phyloP scores from a whole-genome alignment of 176 grass and related monocot genomes.

The Oryza glaberrima region DNA sequence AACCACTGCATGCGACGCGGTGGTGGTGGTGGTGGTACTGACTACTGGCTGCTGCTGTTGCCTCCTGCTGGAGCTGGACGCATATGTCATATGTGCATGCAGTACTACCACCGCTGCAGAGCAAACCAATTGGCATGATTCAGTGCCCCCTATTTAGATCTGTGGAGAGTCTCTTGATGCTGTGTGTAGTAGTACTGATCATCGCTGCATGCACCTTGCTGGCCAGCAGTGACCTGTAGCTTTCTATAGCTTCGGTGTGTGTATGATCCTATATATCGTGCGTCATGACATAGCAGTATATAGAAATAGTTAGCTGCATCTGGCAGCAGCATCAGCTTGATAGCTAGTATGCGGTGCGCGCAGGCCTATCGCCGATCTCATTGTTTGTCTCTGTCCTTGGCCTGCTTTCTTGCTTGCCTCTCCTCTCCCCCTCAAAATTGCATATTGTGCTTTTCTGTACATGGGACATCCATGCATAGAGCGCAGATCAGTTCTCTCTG shows the following conservation, averaged over 20 bases:
- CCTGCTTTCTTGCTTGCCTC: not conserved
- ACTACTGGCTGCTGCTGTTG: not conserved
- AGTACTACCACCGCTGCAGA: not conserved
- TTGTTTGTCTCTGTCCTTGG: not conserved
- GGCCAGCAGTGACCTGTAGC: conserved; percentile 37
- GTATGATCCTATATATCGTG: not conserved
- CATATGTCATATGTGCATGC: conserved; percentile 14
- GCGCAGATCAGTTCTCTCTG: not conserved
- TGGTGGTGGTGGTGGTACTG: conserved; percentile 6
- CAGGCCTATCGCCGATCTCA: not conserved
- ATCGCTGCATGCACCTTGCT: not conserved
- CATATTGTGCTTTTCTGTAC: not conserved
- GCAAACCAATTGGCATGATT: conserved; percentile 9
- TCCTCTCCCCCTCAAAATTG: not conserved
- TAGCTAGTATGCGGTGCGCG: not conserved
- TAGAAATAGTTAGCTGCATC: not conserved
- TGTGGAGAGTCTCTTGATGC: conserved; percentile 22
- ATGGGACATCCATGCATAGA: no score
- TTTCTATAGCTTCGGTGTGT: conserved; percentile 21
- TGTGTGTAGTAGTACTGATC: not conserved
- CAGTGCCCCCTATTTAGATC: conserved; percentile 45
- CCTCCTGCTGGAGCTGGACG: conserved; percentile 36
- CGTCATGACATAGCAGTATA: conserved; percentile 21
- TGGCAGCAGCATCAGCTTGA: conserved; percentile 11
- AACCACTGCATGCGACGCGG: conserved; percentile 46